Percentiles rank a stretch among this genome's conserved stretches.
Evolutionary conservation across 352 stramenopile species (phyloP).

Genomic region (Peronospora farinosa): DNA sequence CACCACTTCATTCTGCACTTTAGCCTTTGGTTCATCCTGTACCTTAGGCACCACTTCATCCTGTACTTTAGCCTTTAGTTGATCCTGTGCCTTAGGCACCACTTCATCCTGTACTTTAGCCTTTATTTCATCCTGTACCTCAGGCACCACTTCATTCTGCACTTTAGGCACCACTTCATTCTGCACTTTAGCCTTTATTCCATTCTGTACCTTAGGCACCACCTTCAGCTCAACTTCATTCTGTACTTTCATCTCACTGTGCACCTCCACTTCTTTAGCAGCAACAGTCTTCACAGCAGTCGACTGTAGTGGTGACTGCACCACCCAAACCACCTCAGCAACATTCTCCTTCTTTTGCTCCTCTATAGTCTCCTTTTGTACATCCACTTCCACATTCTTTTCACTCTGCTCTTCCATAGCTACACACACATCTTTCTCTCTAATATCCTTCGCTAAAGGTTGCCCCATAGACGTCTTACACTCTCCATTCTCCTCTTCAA

Average conservation of each 20-base stretch:
- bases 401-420: background rate
- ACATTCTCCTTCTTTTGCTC: constrained; percentile 4
- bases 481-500: background rate
- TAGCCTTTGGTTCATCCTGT: background rate
- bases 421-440: constrained; percentile 8
- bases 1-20: background rate
- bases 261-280: constrained; percentile 2
- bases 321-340: background rate
- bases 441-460: constrained; percentile 13
- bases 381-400: constrained; percentile 5
- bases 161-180: too few species aligned
- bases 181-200: too few species aligned
- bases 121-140: too few species aligned
- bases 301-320: background rate
- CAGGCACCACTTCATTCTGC: too few species aligned
- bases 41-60: background rate
- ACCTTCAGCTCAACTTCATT: background rate
- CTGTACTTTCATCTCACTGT: background rate
- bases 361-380: background rate
- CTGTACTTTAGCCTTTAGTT: background rate
- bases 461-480: constrained; percentile 7
- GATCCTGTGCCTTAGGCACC: background rate
- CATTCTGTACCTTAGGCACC: too few species aligned
- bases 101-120: background rate
- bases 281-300: background rate